A percentile compares a stretch with the other conserved stretches of the same genome.
Evolutionary conservation across 805 yeast species (phyloP).

Genomic region (Sporopachydermia lactativora): DNA sequence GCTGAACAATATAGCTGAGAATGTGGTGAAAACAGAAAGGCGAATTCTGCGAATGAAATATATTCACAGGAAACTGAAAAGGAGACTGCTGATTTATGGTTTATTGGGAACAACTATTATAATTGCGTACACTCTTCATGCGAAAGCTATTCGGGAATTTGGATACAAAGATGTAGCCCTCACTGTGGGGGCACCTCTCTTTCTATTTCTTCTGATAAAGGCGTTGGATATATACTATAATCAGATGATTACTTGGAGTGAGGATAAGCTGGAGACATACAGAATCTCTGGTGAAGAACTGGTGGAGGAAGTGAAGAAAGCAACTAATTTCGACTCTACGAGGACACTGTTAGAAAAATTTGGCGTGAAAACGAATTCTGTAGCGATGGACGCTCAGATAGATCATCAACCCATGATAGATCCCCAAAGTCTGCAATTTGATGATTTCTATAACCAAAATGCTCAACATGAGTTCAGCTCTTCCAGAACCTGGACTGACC

Average conservation of each 20-base stretch:
- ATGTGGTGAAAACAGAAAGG: not conserved
- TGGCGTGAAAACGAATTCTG: slow-evolving; percentile 37
- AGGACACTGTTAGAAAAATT: slow-evolving; percentile 59
- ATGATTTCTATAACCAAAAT: no score
- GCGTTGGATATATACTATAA: not conserved
- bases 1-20: not conserved
- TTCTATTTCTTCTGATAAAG: not conserved
- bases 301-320: slow-evolving; percentile 52
- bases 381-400: slow-evolving; percentile 25
- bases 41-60: not conserved
- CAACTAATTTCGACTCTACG: slow-evolving; percentile 65
- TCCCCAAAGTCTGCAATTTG: no score
- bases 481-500: slow-evolving; percentile 28
- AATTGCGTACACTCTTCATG: not conserved
- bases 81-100: not conserved
- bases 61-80: not conserved
- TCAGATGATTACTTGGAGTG: slow-evolving; percentile 8
- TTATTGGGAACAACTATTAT: not conserved
- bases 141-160: not conserved
- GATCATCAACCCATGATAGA: slow-evolving; percentile 5
- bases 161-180: not conserved
- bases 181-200: not conserved
- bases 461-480: no score
- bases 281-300: slow-evolving; percentile 34
- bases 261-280: slow-evolving; percentile 20